Evolutionary conservation across 306 rosid species (phyloP).

Genomic region (Cotoneaster glaucophyllus): DNA sequence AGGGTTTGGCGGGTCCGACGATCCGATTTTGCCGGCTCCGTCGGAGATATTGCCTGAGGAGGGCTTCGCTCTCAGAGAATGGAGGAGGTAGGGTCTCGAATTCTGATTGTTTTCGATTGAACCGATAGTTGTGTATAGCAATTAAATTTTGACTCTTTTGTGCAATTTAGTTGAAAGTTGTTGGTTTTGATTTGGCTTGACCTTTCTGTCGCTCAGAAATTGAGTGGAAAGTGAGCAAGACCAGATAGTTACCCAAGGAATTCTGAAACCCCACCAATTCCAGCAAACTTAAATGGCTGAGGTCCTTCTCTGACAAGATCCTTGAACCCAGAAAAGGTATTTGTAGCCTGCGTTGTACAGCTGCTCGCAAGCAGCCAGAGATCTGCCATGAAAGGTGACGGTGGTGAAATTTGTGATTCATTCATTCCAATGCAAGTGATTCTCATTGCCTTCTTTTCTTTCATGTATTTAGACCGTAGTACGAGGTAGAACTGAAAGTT

Average conservation of each 20-base stretch:
- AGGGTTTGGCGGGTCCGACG: too few species aligned
- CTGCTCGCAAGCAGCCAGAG: conserved; percentile 84
- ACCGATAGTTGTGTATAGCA: too few species aligned
- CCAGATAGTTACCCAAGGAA: conserved; percentile 67
- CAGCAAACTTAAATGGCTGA: conserved; percentile 74
- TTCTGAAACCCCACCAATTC: conserved; percentile 86
- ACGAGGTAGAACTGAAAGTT: neutral
- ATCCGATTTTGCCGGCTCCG: too few species aligned
- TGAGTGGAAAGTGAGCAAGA: neutral
- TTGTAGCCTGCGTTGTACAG: conserved; percentile 75
- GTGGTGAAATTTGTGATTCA: neutral
- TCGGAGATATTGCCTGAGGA: too few species aligned
- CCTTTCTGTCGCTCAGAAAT: too few species aligned
- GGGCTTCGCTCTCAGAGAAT: too few species aligned
- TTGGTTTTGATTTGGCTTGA: too few species aligned
- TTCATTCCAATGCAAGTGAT: neutral
- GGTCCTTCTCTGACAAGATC: too few species aligned
- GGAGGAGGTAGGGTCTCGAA: too few species aligned
- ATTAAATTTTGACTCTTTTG: too few species aligned
- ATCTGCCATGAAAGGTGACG: conserved; percentile 37
- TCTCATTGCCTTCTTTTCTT: neutral
- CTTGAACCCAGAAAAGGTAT: conserved; percentile 92
- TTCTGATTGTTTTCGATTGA: too few species aligned
- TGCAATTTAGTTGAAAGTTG: too few species aligned
- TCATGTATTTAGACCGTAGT: neutral